Percentiles rank a stretch among this genome's conserved stretches.
phyloP scores from a whole-genome alignment of 495 filamentous ascomycete genomes.

The Acidiella bohemica region DNA sequence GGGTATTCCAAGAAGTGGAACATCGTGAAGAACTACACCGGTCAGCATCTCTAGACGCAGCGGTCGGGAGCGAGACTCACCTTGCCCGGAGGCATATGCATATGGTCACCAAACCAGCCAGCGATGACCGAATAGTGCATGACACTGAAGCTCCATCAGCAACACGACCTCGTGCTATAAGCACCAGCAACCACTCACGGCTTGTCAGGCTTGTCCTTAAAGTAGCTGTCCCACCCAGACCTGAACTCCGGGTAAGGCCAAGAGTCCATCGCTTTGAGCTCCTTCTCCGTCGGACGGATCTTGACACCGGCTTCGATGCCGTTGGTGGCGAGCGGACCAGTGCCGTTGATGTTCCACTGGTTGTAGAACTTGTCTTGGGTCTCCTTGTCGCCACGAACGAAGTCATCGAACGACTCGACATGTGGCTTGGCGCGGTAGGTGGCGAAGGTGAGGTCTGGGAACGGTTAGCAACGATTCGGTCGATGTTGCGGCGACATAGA shows the following conservation, averaged over 20 bases:
- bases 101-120: constrained; percentile 29
- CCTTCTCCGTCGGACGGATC: constrained; percentile 55
- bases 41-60: too few species aligned
- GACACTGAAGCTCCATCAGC: constrained; percentile 27
- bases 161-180: neutral
- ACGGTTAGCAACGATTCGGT: neutral
- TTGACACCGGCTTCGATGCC: constrained; percentile 78
- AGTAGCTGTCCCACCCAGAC: constrained; percentile 64
- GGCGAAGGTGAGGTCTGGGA: constrained; percentile 54
- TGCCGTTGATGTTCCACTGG: constrained; percentile 69
- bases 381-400: constrained; percentile 58
- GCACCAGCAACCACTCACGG: constrained; percentile 29
- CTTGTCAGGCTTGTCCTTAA: constrained; percentile 66
- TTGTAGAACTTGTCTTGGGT: constrained; percentile 38
- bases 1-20: constrained; percentile 80
- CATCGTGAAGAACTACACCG: constrained; percentile 66
- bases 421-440: constrained; percentile 64
- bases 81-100: constrained; percentile 36
- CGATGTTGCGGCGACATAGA: constrained; percentile 29
- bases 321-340: constrained; percentile 68
- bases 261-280: constrained; percentile 49
- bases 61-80: neutral
- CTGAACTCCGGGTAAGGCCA: constrained; percentile 46
- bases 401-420: constrained; percentile 69
- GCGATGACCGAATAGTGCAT: constrained; percentile 48